phyloP scores from a whole-genome alignment of 208 protist genomes.

The Trypanosoma congolense region DNA sequence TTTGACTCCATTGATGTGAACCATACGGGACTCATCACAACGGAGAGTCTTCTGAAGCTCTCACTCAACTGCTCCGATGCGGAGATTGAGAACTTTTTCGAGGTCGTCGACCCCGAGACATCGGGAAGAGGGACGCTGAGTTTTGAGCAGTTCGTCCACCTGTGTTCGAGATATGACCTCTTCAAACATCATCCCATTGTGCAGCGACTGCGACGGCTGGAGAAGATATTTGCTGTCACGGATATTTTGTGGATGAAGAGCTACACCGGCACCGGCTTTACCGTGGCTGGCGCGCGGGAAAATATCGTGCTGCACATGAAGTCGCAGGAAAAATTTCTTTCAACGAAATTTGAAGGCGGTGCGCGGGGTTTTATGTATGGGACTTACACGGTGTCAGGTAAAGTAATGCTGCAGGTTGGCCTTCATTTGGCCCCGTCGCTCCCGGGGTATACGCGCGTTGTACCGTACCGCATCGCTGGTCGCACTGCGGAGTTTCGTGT shows the following conservation, averaged over 20 bases:
- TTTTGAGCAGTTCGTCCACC: slow-evolving; percentile 78
- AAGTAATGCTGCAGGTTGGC: slow-evolving; percentile 66
- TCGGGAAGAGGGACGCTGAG: slow-evolving; percentile 36
- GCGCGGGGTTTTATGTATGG: slow-evolving; percentile 71
- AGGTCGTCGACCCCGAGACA: slow-evolving; percentile 51
- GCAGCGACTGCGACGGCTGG: slow-evolving; percentile 63
- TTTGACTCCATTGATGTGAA: slow-evolving; percentile 82
- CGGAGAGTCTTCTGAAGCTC: slow-evolving; percentile 66
- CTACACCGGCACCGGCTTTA: slow-evolving; percentile 77
- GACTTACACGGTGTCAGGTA: slow-evolving; percentile 34
- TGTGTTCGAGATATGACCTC: slow-evolving; percentile 73
- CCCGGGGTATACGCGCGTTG: slow-evolving; percentile 75
- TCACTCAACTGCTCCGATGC: slow-evolving; percentile 50
- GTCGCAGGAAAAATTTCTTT: slow-evolving; percentile 38
- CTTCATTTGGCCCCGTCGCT: slow-evolving; percentile 60
- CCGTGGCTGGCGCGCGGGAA: slow-evolving; percentile 60
- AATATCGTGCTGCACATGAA: slow-evolving; percentile 69
- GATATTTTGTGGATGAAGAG: slow-evolving; percentile 54
- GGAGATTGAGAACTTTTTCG: slow-evolving; percentile 64
- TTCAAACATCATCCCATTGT: slow-evolving; percentile 80
- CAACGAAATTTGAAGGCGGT: slow-evolving; percentile 61
- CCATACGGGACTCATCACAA: slow-evolving; percentile 73
- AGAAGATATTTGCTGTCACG: slow-evolving; percentile 73
- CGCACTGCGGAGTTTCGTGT: slow-evolving; percentile 76
- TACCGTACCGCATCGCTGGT: slow-evolving; percentile 78